Conservation (phyloP, 768 basidiomycete genomes). For the Lactarius deliciosus region DNA sequence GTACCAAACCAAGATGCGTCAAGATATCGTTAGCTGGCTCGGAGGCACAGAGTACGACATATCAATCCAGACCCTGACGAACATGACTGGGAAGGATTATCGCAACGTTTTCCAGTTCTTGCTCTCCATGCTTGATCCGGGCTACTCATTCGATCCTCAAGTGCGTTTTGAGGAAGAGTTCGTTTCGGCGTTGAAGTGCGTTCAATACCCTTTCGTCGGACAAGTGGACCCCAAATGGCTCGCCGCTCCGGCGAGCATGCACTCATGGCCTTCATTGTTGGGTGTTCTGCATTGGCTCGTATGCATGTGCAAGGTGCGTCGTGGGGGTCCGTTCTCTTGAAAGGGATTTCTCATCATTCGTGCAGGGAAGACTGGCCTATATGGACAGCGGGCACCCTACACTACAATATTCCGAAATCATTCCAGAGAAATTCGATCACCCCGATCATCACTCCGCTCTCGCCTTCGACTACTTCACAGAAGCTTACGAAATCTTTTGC, state of each 20-base stretch:
- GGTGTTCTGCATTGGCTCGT: slow-evolving; percentile 94
- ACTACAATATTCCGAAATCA: slow-evolving; percentile 54
- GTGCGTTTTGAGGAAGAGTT: slow-evolving; percentile 81
- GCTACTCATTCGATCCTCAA: slow-evolving; percentile 54
- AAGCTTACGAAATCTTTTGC: slow-evolving; percentile 68
- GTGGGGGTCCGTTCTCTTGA: slow-evolving; percentile 5
- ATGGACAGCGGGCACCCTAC: slow-evolving; percentile 65
- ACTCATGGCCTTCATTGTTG: slow-evolving; percentile 88
- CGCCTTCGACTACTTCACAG: slow-evolving; percentile 70
- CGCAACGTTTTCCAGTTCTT: slow-evolving; percentile 82
- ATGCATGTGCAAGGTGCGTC: slow-evolving; percentile 74
- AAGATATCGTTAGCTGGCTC: slow-evolving; percentile 74
- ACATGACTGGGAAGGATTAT: slow-evolving; percentile 86
- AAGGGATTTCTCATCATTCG: neutral
- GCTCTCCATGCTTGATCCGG: slow-evolving; percentile 66
- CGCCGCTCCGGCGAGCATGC: slow-evolving; percentile 83
- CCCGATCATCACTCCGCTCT: slow-evolving; percentile 71
- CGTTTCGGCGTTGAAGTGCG: slow-evolving; percentile 65
- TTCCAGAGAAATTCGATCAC: slow-evolving; percentile 78
- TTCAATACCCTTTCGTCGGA: slow-evolving; percentile 79
- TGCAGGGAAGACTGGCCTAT: slow-evolving; percentile 43
- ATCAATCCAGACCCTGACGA: slow-evolving; percentile 62
- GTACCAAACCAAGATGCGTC: slow-evolving; percentile 73
- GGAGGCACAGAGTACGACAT: slow-evolving; percentile 66
- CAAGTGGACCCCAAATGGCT: slow-evolving; percentile 84